Evolutionary conservation across 2,329 filamentous ascomycete species (phyloP), one percentile per base, ranked within the genome.

Genomic region (Fusarium sp.): DNA sequence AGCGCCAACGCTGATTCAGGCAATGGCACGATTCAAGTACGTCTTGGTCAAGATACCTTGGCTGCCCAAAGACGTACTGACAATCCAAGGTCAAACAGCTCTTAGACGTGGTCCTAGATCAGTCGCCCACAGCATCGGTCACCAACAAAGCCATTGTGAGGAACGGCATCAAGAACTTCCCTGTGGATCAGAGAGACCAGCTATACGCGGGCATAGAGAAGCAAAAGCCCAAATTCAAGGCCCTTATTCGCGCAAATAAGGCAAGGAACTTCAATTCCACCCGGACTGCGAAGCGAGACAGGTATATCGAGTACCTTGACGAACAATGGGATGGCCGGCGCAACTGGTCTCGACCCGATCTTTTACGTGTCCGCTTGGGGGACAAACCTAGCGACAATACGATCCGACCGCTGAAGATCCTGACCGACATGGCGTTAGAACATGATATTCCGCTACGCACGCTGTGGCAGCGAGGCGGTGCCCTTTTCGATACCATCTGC

Each of bases 111-210:
- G 18, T 38, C 3, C 18, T n/a, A 4, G 34, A 38, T 0, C 34
- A 38, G 10, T 38, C 34, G 1, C 34, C 34, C 18, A 38, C 34
- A 0, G 9, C 11, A 0, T n/a, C 18, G 10, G 34, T 38, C 34
- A 38, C 18, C 18, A 38, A 38, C 18, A 38, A 38, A 11, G 18
- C 34, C 10, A 38, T 38, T n/a, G 10, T 38, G 5, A 38, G 34
- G 10, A 38, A 38, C 6, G 18, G 34, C 0, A 38, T 38, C 18
- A 38, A n/a, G 18, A 38, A 38, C 10, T 38, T 38, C 2, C 34
- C 34, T 0, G 2, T 3, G 18, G 34, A 38, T n/a, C 34, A 38
- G 6, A n/a, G 6, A 4, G 34, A 38, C 1, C 18, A n/a, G 10
- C 12, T 38, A 12, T 38, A 38, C 6, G 34, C 18, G 1, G 34